Evolutionary conservation across 73 alveolate genomes (phyloP), one percentile per base, ranked within the genome.

Genomic region (Blepharisma japonicum): DNA sequence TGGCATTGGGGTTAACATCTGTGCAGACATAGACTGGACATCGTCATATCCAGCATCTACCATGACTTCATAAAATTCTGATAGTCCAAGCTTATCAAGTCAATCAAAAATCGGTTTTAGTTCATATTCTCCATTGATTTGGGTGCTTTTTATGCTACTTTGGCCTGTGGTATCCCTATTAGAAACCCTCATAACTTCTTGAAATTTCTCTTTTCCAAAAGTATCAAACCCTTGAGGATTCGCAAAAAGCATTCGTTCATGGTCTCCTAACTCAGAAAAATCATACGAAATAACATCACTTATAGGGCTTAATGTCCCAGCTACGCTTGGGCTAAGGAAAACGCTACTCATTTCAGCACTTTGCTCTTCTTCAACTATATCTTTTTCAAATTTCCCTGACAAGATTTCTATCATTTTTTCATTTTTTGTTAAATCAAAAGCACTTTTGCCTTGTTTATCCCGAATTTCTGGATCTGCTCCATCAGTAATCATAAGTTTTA

Each of bases 41-140:
- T 61, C 74, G 4, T 61, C 74, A 61, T 61, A 61, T 39, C 74
- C 74, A 25, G 74, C 74, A n/a, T 61, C 74, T 14, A n/a, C 14
- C 74, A 61, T 61, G 50, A 61, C 14, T 61, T 61, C 74, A 61
- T 61, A 61, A 4, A 61, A n/a, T 25, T 61, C 74, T 61, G 14
- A n/a, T 25, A 61, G 23, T 1, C 46, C 46, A 20, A 61, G 14
- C 47, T 61, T 39, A 14, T 61, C 23, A 61, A 61, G 74, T 39
- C 74, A 61, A 39, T 61, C 23, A 25, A 61, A 61, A 61, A 61
- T 61, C 2, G 74, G 74, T 25, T 61, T 61, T 14, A 61, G 14
- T 2, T 14, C 50, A 25, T 61, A 25, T 14, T 39, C 23, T 0
- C 42, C 42, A 32, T 32, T 32, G 0, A 32, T 32, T 32, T 32